Base-by-base conservation (phyloP, 1,139 yeast species). In the Kluyveromyces sp. region DNA sequence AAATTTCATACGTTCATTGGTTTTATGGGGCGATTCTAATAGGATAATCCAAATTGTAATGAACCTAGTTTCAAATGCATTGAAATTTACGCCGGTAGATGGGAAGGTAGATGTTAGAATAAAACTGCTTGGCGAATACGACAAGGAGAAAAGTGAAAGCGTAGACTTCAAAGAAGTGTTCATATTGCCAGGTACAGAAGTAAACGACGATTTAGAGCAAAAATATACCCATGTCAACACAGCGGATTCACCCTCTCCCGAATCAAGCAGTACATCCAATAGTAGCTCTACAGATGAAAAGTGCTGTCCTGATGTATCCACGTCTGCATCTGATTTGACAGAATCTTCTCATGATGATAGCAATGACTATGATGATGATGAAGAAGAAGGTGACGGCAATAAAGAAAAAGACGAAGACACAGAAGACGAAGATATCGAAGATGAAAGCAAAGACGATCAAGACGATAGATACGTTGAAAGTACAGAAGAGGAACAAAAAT, bases 61-160 rank as follows among this genome's bases (percentile, higher is more conserved):
- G 85, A 90, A 90, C 57, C 68, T 90, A 48, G 89, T 89, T 2
- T 84, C 95, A 10, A 90, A 88, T 63, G 83, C 95, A 0, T 68
- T 90, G 53, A 90, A 90, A 59, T 90, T 90, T 58, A 89, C 97
- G 0, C 95, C 95, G 0, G 81, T 79, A 25, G 88, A 87, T 52
- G 97, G 97, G 2, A 73, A 77, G 15, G 95, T 92, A 15, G 75
- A 75, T 30, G 92, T 89, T 2, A 63, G 75, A 0, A 76, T 87
- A 52, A 76, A 73, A 53, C 65, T 83, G n/a, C 53, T 82, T 29
- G 94, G 94, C 26, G 85, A 80, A 59, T 83, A 83, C 59, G 94
- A 85, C 57, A 72, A 74, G 53, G 70, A 60, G 27, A 61, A 61
- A 48, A 73, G 79, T 37, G 56, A 58, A 45, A 49, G 45, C 2